Evolutionary conservation across 768 basidiomycete genomes (phyloP).

Genomic region (Calocybe indica): DNA sequence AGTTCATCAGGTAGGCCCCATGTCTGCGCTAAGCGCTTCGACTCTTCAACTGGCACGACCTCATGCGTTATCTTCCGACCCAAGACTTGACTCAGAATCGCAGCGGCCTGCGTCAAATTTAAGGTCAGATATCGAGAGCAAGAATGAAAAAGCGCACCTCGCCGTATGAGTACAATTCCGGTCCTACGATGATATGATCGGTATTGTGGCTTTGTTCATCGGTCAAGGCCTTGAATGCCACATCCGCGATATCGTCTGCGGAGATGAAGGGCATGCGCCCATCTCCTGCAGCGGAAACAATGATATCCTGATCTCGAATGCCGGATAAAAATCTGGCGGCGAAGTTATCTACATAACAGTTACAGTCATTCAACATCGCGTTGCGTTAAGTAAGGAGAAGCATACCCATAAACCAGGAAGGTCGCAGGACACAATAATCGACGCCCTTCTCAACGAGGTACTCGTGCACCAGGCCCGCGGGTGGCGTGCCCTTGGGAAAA

Average conservation of each 20-base stretch:
- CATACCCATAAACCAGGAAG: conserved; percentile 32
- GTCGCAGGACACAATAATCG: conserved; percentile 21
- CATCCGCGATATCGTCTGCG: conserved; percentile 22
- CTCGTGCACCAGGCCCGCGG: conserved; percentile 25
- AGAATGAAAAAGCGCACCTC: background rate
- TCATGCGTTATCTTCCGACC: conserved; percentile 15
- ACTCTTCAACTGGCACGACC: conserved; percentile 12
- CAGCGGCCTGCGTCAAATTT: conserved; percentile 10
- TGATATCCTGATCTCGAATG: conserved; percentile 17
- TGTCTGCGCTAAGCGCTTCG: background rate
- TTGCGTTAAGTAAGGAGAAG: background rate
- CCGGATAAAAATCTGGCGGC: conserved; percentile 7
- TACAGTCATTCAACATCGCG: no score
- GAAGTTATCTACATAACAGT: conserved; percentile 23
- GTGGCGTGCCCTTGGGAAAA: conserved; percentile 15
- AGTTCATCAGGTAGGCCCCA: no score
- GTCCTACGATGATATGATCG: conserved; percentile 15
- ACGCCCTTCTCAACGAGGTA: conserved; percentile 22
- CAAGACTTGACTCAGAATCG: conserved; percentile 12
- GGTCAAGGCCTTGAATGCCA: conserved; percentile 16
- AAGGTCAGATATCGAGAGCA: background rate
- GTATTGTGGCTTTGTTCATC: conserved; percentile 8
- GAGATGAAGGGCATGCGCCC: conserved; percentile 18
- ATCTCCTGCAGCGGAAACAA: conserved; percentile 17
- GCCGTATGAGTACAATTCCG: conserved; percentile 15